phyloP scores from a whole-genome alignment of 805 yeast genomes.

The Ogataea zsoltii region DNA sequence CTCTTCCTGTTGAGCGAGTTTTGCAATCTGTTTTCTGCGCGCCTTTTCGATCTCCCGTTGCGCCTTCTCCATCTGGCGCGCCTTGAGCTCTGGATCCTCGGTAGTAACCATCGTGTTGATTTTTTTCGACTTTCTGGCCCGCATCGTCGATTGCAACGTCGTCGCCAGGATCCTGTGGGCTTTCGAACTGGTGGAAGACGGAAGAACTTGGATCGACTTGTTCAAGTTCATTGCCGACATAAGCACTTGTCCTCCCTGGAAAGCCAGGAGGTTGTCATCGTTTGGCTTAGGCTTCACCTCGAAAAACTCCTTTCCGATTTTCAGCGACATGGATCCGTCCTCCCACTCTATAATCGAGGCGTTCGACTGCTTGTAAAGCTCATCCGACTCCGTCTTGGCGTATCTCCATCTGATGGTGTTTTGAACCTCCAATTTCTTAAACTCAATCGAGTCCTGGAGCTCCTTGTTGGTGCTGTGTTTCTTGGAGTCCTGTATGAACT shows the following conservation, averaged over 20 bases:
- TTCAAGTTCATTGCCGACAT: slow-evolving; percentile 66
- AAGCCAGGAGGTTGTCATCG: slow-evolving; percentile 72
- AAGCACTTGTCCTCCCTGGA: slow-evolving; percentile 69
- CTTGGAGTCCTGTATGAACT: slow-evolving; percentile 38
- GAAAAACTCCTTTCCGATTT: slow-evolving; percentile 83
- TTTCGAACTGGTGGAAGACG: slow-evolving; percentile 84
- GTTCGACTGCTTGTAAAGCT: slow-evolving; percentile 81
- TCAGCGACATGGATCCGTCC: slow-evolving; percentile 85
- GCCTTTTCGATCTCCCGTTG: slow-evolving; percentile 63
- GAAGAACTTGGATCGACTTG: slow-evolving; percentile 73
- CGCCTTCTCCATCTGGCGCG: slow-evolving; percentile 64
- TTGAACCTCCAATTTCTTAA: slow-evolving; percentile 32
- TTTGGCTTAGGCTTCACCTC: slow-evolving; percentile 68
- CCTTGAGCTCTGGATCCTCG: slow-evolving; percentile 70
- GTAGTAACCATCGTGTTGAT: slow-evolving; percentile 52
- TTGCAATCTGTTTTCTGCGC: slow-evolving; percentile 61
- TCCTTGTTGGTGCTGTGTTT: slow-evolving; percentile 47
- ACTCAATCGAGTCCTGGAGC: slow-evolving; percentile 49
- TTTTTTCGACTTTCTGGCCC: slow-evolving; percentile 44
- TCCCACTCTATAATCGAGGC: slow-evolving; percentile 92
- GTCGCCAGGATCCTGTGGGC: slow-evolving; percentile 80
- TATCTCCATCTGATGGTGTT: slow-evolving; percentile 96
- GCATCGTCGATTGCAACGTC: slow-evolving; percentile 56
- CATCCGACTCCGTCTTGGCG: slow-evolving; percentile 67
- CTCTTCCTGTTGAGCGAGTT: slow-evolving; percentile 56